A percentile compares a stretch with the other conserved stretches of the same genome.
These are phyloP conservation scores for Claviceps pazoutovae DNA, from an alignment of 2,329 filamentous ascomycete genomes.

Conservation along the genomic window DNA sequence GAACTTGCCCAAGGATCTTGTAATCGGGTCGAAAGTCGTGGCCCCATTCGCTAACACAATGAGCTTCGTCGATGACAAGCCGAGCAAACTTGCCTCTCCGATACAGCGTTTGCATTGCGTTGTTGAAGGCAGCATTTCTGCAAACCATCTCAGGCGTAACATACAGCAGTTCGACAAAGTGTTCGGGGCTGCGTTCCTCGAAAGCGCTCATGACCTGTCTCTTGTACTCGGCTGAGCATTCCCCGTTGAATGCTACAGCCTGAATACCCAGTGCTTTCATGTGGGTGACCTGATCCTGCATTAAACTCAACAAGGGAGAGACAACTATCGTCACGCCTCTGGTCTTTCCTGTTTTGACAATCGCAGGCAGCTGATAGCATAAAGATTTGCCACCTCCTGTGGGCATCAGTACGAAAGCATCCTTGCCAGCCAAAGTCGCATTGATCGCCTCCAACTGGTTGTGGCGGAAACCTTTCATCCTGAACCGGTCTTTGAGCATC, in stretches of 20 bases:
- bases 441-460: conserved; percentile 96
- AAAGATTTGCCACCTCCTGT: conserved; percentile 94
- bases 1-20: conserved; percentile 66
- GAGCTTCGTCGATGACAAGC: conserved; percentile 95
- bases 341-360: conserved; percentile 69
- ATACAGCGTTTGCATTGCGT: conserved; percentile 54
- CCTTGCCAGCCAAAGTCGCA: conserved; percentile 71
- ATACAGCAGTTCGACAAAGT: conserved; percentile 75
- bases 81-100: conserved; percentile 61
- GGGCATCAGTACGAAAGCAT: conserved; percentile 94
- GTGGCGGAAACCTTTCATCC: conserved; percentile 71
- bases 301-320: conserved; percentile 87
- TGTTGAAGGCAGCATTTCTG: conserved; percentile 59
- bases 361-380: conserved; percentile 87
- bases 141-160: conserved; percentile 94
- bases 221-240: conserved; percentile 50
- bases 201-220: conserved; percentile 52
- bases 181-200: conserved; percentile 50
- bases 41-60: conserved; percentile 98
- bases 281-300: conserved; percentile 92
- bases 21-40: conserved; percentile 97
- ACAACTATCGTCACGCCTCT: conserved; percentile 82
- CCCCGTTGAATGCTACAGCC: conserved; percentile 70
- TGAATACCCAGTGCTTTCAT: conserved; percentile 61
- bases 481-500: conserved; percentile 71